These are phyloP conservation scores for Fusarium sp. DNA, from an alignment of 2,329 filamentous ascomycete species.

Conservation along the genomic window DNA sequence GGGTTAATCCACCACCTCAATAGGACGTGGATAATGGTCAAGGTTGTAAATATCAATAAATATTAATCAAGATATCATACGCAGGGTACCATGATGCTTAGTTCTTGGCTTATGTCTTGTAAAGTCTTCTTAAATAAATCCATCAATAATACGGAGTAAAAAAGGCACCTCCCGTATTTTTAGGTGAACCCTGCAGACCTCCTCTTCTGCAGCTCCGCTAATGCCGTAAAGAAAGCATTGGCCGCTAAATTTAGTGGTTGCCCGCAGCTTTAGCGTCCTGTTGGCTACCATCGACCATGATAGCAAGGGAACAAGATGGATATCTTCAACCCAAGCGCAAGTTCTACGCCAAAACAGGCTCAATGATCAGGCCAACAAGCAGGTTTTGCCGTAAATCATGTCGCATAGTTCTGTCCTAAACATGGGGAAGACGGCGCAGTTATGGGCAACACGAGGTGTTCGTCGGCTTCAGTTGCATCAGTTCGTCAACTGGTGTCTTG, in stretches of 20 bases:
- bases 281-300: conserved; percentile 1
- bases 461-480: background rate
- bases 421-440: conserved; percentile 4
- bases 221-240: conserved; percentile 4
- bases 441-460: background rate
- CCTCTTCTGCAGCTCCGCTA: conserved; percentile 16
- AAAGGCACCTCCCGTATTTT: too few species aligned
- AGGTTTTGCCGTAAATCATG: conserved; percentile 1
- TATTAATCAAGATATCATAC: too few species aligned
- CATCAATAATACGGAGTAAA: too few species aligned
- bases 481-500: background rate
- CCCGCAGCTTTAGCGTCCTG: conserved; percentile 14
- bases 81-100: background rate
- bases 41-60: too few species aligned
- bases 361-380: background rate
- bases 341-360: conserved; percentile 11
- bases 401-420: background rate
- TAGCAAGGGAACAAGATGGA: conserved; percentile 1
- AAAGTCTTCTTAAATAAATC: too few species aligned
- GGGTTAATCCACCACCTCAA: conserved; percentile 24
- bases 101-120: background rate
- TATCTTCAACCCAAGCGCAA: background rate
- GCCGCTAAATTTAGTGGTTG: conserved; percentile 36
- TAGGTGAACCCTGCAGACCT: conserved; percentile 22
- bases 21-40: background rate